Conservation (phyloP, 768 basidiomycete genomes). For the Lactifluus pinguis region DNA sequence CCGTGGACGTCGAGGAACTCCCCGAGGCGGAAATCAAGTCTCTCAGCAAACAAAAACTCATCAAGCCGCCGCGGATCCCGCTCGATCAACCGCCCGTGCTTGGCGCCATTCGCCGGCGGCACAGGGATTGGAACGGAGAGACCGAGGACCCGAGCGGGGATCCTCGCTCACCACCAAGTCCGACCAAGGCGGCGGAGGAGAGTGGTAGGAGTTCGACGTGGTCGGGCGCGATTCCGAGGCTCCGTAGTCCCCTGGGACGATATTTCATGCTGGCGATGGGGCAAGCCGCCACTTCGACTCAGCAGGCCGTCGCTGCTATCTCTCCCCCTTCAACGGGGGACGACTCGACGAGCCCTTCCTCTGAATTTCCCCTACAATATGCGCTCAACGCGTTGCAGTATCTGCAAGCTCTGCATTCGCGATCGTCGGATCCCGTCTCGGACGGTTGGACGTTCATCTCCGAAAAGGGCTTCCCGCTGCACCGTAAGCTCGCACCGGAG, state of each 20-base stretch:
- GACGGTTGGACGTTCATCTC: constrained; percentile 70
- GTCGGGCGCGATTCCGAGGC: constrained; percentile 48
- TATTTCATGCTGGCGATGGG: constrained; percentile 72
- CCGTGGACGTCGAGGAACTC: constrained; percentile 84
- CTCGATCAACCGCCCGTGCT: constrained; percentile 89
- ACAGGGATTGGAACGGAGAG: constrained; percentile 64
- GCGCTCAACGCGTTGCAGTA: constrained; percentile 77
- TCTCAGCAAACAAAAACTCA: constrained; percentile 73
- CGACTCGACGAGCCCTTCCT: constrained; percentile 40
- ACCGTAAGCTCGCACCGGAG: constrained; percentile 65
- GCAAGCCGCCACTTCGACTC: constrained; percentile 63
- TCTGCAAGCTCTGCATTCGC: constrained; percentile 61
- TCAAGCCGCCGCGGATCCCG: constrained; percentile 79
- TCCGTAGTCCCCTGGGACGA: constrained; percentile 59
- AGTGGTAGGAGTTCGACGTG: constrained; percentile 28
- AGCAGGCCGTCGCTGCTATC: constrained; percentile 71
- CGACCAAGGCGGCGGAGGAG: constrained; percentile 21
- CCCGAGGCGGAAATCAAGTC: constrained; percentile 79
- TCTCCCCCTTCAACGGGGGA: constrained; percentile 43
- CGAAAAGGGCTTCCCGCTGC: constrained; percentile 68
- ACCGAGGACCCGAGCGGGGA: constrained; percentile 22
- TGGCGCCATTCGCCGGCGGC: constrained; percentile 55
- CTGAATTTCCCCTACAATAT: constrained; percentile 65
- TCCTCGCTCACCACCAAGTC: not conserved
- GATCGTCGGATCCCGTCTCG: constrained; percentile 33